Evolutionary conservation across 2,329 filamentous ascomycete species (phyloP).

Genomic region (Clonostachys byssicola): DNA sequence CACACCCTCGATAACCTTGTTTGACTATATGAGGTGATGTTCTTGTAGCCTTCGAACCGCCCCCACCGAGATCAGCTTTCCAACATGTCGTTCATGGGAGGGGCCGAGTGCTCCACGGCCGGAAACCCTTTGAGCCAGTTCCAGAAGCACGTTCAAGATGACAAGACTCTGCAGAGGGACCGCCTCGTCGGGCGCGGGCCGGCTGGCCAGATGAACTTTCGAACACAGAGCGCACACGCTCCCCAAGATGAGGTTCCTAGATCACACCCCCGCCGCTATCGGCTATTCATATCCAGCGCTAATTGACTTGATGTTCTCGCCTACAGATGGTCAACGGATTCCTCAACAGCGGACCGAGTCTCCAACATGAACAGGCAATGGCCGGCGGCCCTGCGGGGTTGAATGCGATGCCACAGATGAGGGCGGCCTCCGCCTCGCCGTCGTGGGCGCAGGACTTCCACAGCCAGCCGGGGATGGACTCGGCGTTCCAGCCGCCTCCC

Average conservation of each 20-base stretch:
- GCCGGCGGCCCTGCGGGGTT: slow-evolving; percentile 43
- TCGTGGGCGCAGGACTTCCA: slow-evolving; percentile 49
- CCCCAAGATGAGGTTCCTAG: slow-evolving; percentile 66
- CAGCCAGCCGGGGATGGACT: slow-evolving; percentile 65
- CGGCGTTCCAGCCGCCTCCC: slow-evolving; percentile 56
- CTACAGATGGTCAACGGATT: slow-evolving; percentile 88
- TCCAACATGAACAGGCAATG: slow-evolving; percentile 51
- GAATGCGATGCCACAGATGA: slow-evolving; percentile 43
- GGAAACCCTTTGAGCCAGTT: slow-evolving; percentile 97
- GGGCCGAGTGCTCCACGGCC: slow-evolving; percentile 93
- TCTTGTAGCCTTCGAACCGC: neutral
- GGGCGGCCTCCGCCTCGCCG: slow-evolving; percentile 49
- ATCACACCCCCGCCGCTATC: neutral
- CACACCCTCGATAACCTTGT: neutral
- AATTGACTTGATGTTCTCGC: neutral
- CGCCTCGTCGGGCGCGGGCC: slow-evolving; percentile 74
- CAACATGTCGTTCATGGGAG: slow-evolving; percentile 90
- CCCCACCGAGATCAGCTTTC: neutral
- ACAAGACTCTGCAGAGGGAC: slow-evolving; percentile 91
- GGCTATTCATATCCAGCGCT: neutral
- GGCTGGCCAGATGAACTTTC: slow-evolving; percentile 69
- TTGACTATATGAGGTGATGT: neutral
- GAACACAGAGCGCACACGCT: slow-evolving; percentile 63
- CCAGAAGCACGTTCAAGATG: slow-evolving; percentile 93
- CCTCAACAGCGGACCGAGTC: slow-evolving; percentile 68